Evolutionary conservation across 331 rosid genomes (phyloP), one percentile per base, ranked within the genome.

Genomic region (Dryas integrifolia): DNA sequence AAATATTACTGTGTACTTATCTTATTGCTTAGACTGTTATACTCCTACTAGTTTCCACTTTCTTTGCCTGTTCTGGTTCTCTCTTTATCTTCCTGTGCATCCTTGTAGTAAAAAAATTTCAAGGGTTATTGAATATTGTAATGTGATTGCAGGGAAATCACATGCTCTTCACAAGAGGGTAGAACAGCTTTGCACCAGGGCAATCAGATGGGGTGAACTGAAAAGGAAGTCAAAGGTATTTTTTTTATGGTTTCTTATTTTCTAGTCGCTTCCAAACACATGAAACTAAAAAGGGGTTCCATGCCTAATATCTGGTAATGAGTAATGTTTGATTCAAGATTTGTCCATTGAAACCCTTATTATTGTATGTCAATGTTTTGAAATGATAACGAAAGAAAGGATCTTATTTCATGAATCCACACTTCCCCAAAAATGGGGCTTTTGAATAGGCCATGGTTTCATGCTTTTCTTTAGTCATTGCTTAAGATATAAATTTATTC

Each of bases 81-180:
- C 47, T 4, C 75, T 48, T 49, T 58, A 53, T 67, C 41, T 41
- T 10, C 21, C 0, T 7, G 16, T 39, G 51, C 44, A 53, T 43
- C 40, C 13, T 44, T 7, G 44, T 30, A 13, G 5, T 65, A 35
- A 39, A 18, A 24, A 18, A 35, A 9, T 72, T 18, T 13, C 1
- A 1, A 52, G 47, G 49, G 16, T 67, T 73, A 78, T 40, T 52
- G 30, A 62, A 45, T 44, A 15, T 39, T 59, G 69, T 56, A 69
- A 56, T 64, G 43, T 78, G 76, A 49, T 84, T 86, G 67, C 77
- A 94, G 98, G 97, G 78, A 94, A 94, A 82, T 90, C 98, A 46
- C 97, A 94, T 69, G 97, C 97, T 81, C 98, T 94, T 75, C 98
- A 91, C 81, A 94, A 89, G 88, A 88, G 98, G 71, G 92, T 94